A percentile compares a stretch with the other conserved stretches of the same genome.
Evolutionary conservation across 148 eudicot species (phyloP).

Genomic region (Spergularia marina): DNA sequence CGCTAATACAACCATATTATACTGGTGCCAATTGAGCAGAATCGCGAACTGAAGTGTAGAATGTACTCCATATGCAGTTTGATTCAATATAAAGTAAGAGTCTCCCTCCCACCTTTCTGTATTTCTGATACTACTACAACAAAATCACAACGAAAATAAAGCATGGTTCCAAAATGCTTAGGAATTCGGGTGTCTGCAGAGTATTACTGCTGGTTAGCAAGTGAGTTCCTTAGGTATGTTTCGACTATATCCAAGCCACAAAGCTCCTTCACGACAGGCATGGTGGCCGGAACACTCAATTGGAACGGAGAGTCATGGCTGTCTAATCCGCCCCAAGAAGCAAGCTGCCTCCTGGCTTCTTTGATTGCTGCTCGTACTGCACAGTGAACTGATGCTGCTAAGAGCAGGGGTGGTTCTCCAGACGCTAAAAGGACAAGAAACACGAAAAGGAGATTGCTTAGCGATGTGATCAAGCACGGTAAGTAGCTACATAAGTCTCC

Average conservation of each 20-base stretch:
- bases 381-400: conserved; percentile 85
- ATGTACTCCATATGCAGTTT: no score
- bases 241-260: conserved; percentile 76
- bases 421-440: conserved; percentile 55
- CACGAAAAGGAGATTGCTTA: not conserved
- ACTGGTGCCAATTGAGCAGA: no score
- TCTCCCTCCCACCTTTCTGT: no score
- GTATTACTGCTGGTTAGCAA: not conserved
- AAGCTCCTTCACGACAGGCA: conserved; percentile 78
- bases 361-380: conserved; percentile 85
- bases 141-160: no score
- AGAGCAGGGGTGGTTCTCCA: conserved; percentile 85
- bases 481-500: no score
- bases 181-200: no score
- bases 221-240: conserved; percentile 41
- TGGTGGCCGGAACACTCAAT: conserved; percentile 80
- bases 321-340: conserved; percentile 51
- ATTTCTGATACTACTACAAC: no score
- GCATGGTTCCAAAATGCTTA: no score
- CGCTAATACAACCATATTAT: no score
- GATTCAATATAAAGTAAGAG: no score
- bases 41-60: no score
- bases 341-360: conserved; percentile 74
- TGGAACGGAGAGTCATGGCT: conserved; percentile 41
- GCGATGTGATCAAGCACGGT: no score